phyloP scores from a whole-genome alignment of 768 basidiomycete genomes.

The Tephrocybe sp. region DNA sequence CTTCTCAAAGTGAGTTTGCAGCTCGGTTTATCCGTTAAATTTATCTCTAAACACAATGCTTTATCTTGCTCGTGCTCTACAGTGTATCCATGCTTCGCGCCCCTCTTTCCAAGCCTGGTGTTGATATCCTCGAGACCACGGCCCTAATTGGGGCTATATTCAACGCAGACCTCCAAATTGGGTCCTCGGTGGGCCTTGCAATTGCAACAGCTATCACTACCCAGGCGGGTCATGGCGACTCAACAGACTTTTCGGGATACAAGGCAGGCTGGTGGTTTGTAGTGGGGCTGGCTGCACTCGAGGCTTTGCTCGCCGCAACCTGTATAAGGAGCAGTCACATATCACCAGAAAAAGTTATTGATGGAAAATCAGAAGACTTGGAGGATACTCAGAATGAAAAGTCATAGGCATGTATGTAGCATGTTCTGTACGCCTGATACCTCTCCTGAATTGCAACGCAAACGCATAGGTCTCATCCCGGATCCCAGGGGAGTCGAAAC shows the following conservation, averaged over 20 bases:
- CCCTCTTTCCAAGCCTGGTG: slow-evolving; percentile 40
- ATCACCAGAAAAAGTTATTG: neutral
- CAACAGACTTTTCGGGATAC: slow-evolving; percentile 7
- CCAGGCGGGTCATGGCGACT: slow-evolving; percentile 27
- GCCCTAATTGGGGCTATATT: slow-evolving; percentile 46
- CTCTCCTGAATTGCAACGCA: too few relatives aligned
- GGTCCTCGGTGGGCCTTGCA: slow-evolving; percentile 44
- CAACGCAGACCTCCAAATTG: slow-evolving; percentile 47
- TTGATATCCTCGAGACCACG: slow-evolving; percentile 22
- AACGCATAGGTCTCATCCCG: too few relatives aligned
- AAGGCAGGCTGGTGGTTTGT: slow-evolving; percentile 15
- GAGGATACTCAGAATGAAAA: too few relatives aligned
- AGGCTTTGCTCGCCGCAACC: slow-evolving; percentile 5
- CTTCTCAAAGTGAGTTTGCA: slow-evolving; percentile 39
- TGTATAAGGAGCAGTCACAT: neutral
- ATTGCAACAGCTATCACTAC: slow-evolving; percentile 26
- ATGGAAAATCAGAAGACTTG: too few relatives aligned
- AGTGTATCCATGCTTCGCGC: slow-evolving; percentile 50
- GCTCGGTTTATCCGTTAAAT: neutral
- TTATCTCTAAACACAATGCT: neutral
- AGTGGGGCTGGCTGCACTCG: slow-evolving; percentile 12
- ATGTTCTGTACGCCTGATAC: too few relatives aligned
- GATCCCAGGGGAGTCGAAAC: too few relatives aligned
- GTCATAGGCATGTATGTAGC: too few relatives aligned
- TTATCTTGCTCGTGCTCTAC: too few relatives aligned